phyloP scores from a whole-genome alignment of 805 yeast genomes.

The Yarrowia alimentaria region DNA sequence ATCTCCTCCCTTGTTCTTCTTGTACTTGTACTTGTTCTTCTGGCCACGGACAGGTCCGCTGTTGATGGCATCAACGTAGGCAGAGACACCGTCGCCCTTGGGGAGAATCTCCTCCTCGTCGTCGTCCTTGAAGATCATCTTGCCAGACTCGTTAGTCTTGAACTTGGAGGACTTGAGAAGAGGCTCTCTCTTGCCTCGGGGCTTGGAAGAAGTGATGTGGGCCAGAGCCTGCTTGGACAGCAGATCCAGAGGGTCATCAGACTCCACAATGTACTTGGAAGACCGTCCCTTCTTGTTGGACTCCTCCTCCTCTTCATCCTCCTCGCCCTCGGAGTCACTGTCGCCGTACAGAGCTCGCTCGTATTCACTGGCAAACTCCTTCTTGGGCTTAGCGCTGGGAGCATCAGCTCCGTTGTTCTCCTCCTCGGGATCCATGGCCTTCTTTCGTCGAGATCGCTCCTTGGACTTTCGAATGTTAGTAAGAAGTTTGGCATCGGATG shows the following conservation, averaged over 20 bases:
- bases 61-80: constrained; percentile 89
- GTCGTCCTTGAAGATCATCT: constrained; percentile 59
- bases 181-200: constrained; percentile 48
- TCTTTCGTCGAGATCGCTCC: constrained; percentile 79
- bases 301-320: constrained; percentile 48
- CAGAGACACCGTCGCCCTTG: constrained; percentile 62
- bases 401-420: constrained; percentile 40
- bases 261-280: constrained; percentile 65
- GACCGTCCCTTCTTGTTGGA: constrained; percentile 30
- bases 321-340: constrained; percentile 58
- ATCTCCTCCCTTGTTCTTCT: constrained; percentile 57
- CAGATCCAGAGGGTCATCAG: constrained; percentile 80
- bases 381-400: constrained; percentile 41
- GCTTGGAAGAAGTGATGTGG: constrained; percentile 84
- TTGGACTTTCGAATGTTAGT: constrained; percentile 81
- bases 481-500: constrained; percentile 78
- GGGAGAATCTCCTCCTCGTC: constrained; percentile 34
- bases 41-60: constrained; percentile 94
- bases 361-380: constrained; percentile 70
- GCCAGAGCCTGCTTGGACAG: constrained; percentile 81
- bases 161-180: constrained; percentile 39
- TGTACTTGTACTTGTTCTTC: constrained; percentile 84
- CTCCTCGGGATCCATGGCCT: constrained; percentile 45
- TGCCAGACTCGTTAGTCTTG: constrained; percentile 58
- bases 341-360: constrained; percentile 88